Conservation (phyloP, 306 rosid genomes). For the Abrus pulchellus region DNA sequence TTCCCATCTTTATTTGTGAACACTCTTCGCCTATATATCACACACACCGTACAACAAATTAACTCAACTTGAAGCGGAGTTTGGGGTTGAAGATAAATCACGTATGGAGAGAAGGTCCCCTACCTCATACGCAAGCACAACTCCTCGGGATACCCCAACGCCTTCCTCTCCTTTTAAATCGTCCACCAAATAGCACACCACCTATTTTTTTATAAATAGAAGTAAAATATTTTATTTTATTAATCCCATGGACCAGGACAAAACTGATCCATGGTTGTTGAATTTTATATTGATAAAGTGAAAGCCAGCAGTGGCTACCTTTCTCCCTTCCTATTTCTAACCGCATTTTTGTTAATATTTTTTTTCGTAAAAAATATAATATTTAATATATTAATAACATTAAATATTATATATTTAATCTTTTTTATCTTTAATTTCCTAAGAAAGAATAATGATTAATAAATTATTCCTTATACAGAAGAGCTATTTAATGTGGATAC, state of each 20-base stretch:
- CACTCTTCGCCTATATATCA: background rate
- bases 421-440: too few species aligned
- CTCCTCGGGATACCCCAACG: constrained; percentile 25
- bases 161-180: constrained; percentile 50
- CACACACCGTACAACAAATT: too few species aligned
- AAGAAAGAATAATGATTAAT: too few species aligned
- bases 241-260: background rate
- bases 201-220: background rate
- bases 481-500: background rate
- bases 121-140: constrained; percentile 31
- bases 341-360: background rate
- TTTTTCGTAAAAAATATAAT: too few species aligned
- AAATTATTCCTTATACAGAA: too few species aligned
- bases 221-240: background rate
- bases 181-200: background rate
- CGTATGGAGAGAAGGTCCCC: constrained; percentile 31
- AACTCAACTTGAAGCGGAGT: background rate
- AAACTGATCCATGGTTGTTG: constrained; percentile 9
- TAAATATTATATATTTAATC: too few species aligned
- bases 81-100: background rate
- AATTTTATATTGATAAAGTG: constrained; percentile 34
- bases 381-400: too few species aligned
- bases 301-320: constrained; percentile 7
- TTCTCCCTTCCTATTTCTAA: background rate
- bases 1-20: constrained; percentile 60